Percentiles rank a stretch among this genome's conserved stretches.
Conservation (phyloP, 371 early-diverging fungal genomes). For the Mortierella sp. region DNA sequence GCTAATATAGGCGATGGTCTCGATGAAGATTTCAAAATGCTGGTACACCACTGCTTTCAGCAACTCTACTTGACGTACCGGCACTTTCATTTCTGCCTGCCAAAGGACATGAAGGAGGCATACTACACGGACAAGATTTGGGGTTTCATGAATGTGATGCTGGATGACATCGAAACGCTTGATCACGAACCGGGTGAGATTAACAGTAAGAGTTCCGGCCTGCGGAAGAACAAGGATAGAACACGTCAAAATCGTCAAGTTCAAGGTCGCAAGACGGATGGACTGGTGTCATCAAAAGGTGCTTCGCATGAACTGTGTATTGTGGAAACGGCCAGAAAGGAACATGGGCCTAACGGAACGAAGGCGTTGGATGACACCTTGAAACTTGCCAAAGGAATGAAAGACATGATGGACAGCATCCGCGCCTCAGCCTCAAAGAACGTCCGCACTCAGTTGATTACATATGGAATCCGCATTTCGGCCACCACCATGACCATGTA, state of each 20-base stretch:
- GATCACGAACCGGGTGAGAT: neutral
- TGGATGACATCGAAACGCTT: neutral
- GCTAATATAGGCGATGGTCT: neutral
- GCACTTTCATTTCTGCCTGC: neutral
- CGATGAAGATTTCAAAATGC: neutral
- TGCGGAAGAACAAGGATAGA: slow-evolving; percentile 1
- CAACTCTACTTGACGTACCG: neutral
- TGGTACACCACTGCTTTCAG: neutral
- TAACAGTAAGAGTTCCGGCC: neutral
- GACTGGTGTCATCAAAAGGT: neutral
- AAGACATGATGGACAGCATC: slow-evolving; percentile 12
- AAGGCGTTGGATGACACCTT: slow-evolving; percentile 7
- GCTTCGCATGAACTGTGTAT: slow-evolving; percentile 3
- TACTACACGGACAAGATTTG: neutral
- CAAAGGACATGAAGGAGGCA: neutral
- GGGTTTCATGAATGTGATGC: neutral
- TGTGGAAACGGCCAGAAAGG: slow-evolving; percentile 18
- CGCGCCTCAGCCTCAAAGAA: neutral
- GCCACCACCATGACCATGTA: slow-evolving; percentile 8
- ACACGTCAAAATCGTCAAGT: neutral
- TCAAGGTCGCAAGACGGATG: slow-evolving; percentile 14
- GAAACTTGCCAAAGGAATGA: slow-evolving; percentile 11
- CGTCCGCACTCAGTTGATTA: slow-evolving; percentile 1
- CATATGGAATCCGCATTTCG: slow-evolving; percentile 13
- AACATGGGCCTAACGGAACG: slow-evolving; percentile 16